Conservation (phyloP, 2,329 filamentous ascomycete species). For the Graphilbum sp. region DNA sequence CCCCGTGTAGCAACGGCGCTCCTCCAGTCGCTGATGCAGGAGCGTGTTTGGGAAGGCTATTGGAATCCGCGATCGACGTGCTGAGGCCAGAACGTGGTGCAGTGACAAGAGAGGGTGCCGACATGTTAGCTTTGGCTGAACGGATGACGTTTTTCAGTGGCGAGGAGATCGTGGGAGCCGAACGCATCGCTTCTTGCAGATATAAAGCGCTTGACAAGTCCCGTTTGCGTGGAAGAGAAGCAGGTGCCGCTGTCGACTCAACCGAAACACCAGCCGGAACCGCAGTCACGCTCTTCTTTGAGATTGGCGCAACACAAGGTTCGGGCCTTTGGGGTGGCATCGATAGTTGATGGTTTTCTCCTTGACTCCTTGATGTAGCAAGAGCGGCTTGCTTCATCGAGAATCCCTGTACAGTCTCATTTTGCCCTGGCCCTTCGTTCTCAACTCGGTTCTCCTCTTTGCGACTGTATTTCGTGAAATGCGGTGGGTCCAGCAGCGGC, state of each 20-base stretch:
- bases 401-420: no score
- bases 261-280: background rate
- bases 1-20: no score
- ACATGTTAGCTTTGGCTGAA: constrained; percentile 4
- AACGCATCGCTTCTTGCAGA: constrained; percentile 19
- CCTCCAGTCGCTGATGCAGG: background rate
- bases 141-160: constrained; percentile 9
- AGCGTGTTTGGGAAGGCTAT: background rate
- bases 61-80: background rate
- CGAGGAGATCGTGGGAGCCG: constrained; percentile 13
- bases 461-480: no score
- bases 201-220: constrained; percentile 16
- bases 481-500: no score
- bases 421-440: no score
- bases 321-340: background rate
- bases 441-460: no score
- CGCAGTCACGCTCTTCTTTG: background rate
- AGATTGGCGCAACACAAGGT: background rate
- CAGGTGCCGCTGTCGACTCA: background rate
- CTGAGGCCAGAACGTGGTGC: constrained; percentile 1
- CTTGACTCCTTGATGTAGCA: no score
- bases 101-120: background rate
- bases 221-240: constrained; percentile 5
- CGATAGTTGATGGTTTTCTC: background rate
- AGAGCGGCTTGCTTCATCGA: no score